Conservation (phyloP, 2,329 filamentous ascomycete species). For the Alternaria viburni region DNA sequence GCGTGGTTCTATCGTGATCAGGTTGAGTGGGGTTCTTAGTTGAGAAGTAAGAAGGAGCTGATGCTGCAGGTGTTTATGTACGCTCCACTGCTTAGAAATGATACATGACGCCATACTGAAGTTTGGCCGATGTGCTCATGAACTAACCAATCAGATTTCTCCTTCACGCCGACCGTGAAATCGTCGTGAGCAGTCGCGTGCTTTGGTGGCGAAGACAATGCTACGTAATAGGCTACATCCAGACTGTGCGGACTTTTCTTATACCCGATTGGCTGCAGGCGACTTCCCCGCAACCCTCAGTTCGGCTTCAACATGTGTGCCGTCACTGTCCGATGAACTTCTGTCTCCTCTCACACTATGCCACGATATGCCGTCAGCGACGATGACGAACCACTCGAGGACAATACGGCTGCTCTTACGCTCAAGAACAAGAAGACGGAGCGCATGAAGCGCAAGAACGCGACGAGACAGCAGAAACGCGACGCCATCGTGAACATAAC, state of each 20-base stretch:
- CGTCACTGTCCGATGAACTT: slow-evolving; percentile 6
- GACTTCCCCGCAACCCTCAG: slow-evolving; percentile 8
- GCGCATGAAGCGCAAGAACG: slow-evolving; percentile 53
- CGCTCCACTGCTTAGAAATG: slow-evolving; percentile 34
- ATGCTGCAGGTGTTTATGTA: slow-evolving; percentile 12
- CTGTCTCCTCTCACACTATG: slow-evolving; percentile 18
- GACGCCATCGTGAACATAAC: slow-evolving; percentile 48
- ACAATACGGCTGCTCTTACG: slow-evolving; percentile 57
- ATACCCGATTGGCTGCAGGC: slow-evolving; percentile 10
- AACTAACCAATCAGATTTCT: slow-evolving; percentile 23
- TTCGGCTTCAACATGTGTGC: slow-evolving; percentile 3
- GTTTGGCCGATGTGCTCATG: slow-evolving; percentile 16
- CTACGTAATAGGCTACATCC: slow-evolving; percentile 2
- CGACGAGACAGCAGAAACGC: slow-evolving; percentile 34
- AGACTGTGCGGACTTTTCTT: slow-evolving; percentile 3
- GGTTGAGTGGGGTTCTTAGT: background rate
- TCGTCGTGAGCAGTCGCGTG: background rate
- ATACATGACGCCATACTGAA: slow-evolving; percentile 26
- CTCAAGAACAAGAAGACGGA: slow-evolving; percentile 62
- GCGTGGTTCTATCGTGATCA: background rate
- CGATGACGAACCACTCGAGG: slow-evolving; percentile 55
- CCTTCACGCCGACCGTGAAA: background rate
- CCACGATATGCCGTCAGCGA: slow-evolving; percentile 25
- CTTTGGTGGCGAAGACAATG: slow-evolving; percentile 7
- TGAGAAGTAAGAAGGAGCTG: background rate